Base-by-base conservation (phyloP, 768 basidiomycete genomes). In the Rubroboletus pulcherrimus region DNA sequence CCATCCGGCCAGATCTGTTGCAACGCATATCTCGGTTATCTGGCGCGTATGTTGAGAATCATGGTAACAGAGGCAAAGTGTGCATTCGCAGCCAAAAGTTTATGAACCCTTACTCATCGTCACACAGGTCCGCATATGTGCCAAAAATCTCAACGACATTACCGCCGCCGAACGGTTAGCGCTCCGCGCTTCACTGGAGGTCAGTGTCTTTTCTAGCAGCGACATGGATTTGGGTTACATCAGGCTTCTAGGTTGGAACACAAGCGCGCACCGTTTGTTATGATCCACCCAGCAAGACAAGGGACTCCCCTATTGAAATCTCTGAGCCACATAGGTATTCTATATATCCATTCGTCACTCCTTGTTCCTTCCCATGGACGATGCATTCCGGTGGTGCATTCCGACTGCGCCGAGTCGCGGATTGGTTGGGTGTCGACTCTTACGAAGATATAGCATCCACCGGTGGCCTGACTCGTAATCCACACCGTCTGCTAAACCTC, bases 1-100 rank as follows among this genome's bases (percentile, higher is more conserved):
- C 73, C n/a, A 62, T 89, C 39, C 71, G 68, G 1, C 62, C 71
- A 10, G 79, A 81, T 51, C 58, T 82, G n/a, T 61, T 86, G 21
- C 81, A 83, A 56, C 77, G 76, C 29, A 81, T 91, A 56, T 91
- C 90, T n/a, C 83, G 86, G 50, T 54, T 81, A 19, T 77, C 86
- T 7, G 83, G 82, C 42, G 88, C 85, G 5, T 84, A 85, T 59
- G 68, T 84, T 5, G 84, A 88, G 65, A 78, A 77, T 55, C 63
- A 75, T 29, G 78, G 77, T 24, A 61, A 67, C 40, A 71, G 73
- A 51, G 78, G 79, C 55, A 74, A 77, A 70, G 85, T 83, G 59
- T 55, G 68, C 41, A 41, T 48, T 42, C 37, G 52, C 45, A n/a
- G 37, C 4, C 5, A n/a, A 10, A 41, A 8, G 14, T 8, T 34